phyloP scores from a whole-genome alignment of 2,329 filamentous ascomycete genomes.

The Xylariaceae sp. region DNA sequence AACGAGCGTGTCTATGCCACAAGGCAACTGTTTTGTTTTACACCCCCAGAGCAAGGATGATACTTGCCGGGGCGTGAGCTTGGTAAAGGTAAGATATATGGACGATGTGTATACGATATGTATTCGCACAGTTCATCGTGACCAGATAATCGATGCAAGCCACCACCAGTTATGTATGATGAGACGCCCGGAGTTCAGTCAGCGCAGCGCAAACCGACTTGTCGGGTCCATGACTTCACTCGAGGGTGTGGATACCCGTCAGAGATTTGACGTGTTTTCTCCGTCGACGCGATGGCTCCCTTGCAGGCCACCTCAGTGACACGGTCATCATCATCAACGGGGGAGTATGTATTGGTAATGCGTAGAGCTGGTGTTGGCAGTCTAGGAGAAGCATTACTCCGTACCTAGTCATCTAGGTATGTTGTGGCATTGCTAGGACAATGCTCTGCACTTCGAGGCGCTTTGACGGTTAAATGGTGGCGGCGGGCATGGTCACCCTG shows the following conservation, averaged over 20 bases:
- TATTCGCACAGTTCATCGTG: not conserved
- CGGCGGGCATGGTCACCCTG: no score
- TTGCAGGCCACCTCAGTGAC: not conserved
- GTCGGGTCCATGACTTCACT: not conserved
- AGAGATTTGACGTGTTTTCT: not conserved
- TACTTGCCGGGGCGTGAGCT: not conserved
- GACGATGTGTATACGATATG: no score
- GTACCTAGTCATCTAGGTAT: not conserved
- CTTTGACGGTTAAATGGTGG: no score
- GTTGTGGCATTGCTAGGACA: no score
- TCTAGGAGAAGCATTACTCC: not conserved
- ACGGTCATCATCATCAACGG: not conserved
- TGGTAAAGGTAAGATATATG: not conserved
- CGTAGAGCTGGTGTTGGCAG: not conserved
- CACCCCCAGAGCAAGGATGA: not conserved
- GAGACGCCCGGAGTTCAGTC: not conserved
- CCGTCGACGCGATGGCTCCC: not conserved
- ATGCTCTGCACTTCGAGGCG: no score
- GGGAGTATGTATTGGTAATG: not conserved
- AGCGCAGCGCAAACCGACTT: not conserved
- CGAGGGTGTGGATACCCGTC: not conserved
- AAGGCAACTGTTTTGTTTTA: not conserved
- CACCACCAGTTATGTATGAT: not conserved
- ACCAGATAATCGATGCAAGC: not conserved
- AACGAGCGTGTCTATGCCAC: conserved; percentile 4